These are phyloP conservation scores for Chaetomium strumarium DNA, from an alignment of 2,329 filamentous ascomycete species.

Conservation along the genomic window DNA sequence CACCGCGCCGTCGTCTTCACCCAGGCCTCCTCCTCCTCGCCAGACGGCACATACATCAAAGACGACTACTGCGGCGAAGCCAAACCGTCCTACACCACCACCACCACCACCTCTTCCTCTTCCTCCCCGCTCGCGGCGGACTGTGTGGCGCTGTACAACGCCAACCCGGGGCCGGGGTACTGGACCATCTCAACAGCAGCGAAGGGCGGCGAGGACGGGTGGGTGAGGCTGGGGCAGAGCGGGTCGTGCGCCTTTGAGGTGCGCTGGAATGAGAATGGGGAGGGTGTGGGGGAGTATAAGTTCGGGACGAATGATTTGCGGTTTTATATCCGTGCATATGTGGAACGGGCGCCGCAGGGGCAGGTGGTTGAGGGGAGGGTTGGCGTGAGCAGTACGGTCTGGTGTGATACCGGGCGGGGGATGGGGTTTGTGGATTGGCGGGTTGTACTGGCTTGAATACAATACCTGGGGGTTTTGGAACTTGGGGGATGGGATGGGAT, in stretches of 20 bases:
- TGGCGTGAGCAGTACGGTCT: not conserved
- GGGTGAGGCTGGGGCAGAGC: slow-evolving; percentile 5
- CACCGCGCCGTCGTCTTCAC: not conserved
- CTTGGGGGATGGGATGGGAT: not conserved
- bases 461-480: not conserved
- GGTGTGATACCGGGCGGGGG: not conserved
- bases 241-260: slow-evolving; percentile 14
- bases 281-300: not conserved
- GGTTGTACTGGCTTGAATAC: not conserved
- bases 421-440: slow-evolving; percentile 1
- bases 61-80: slow-evolving; percentile 17
- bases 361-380: not conserved
- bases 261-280: not conserved
- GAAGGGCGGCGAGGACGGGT: not conserved
- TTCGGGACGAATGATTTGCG: slow-evolving; percentile 15
- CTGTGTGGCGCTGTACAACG: slow-evolving; percentile 2
- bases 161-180: slow-evolving; percentile 3
- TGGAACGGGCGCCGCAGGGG: not conserved
- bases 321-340: slow-evolving; percentile 3
- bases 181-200: slow-evolving; percentile 1
- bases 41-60: not conserved
- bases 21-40: not conserved
- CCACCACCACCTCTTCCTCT: not conserved
- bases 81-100: not conserved
- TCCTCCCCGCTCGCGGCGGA: not conserved